phyloP scores from a whole-genome alignment of 2,329 filamentous ascomycete species.

The Neoarthrinium moseri region DNA sequence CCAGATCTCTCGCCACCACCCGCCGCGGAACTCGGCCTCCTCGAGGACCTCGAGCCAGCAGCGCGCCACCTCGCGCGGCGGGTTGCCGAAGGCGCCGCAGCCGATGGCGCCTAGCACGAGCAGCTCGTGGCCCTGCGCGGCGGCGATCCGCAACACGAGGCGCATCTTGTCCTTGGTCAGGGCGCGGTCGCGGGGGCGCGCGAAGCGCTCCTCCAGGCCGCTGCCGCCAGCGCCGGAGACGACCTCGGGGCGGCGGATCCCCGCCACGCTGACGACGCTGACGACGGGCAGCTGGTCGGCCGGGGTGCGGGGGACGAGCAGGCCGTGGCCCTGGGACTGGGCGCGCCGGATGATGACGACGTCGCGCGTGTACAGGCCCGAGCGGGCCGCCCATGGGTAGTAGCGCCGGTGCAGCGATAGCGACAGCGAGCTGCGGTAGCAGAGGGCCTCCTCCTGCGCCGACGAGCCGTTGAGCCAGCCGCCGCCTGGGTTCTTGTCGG shows the following conservation, averaged over 20 bases:
- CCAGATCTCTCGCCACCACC: conserved; percentile 62
- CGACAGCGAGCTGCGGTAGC: conserved; percentile 48
- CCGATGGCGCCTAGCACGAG: conserved; percentile 69
- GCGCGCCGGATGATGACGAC: conserved; percentile 29
- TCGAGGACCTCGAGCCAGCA: conserved; percentile 62
- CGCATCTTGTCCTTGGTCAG: conserved; percentile 64
- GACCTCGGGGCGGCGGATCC: conserved; percentile 13
- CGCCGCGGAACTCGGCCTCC: conserved; percentile 60
- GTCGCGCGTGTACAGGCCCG: conserved; percentile 29
- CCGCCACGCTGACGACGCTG: conserved; percentile 41
- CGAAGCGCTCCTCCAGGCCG: conserved; percentile 35
- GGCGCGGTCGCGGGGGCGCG: conserved; percentile 40
- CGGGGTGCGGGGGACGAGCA: conserved; percentile 15
- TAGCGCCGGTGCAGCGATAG: conserved; percentile 28
- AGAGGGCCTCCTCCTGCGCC: conserved; percentile 62
- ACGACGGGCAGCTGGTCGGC: conserved; percentile 31
- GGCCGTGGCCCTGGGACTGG: conserved; percentile 19
- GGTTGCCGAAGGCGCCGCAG: conserved; percentile 67
- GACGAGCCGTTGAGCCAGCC: conserved; percentile 51
- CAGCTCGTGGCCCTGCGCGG: conserved; percentile 50
- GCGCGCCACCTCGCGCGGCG: conserved; percentile 56
- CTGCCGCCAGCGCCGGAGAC: too few relatives aligned
- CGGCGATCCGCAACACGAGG: conserved; percentile 58
- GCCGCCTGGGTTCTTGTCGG: conserved; percentile 46
- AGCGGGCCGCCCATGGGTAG: conserved; percentile 20